These are phyloP conservation scores for Cryphonectria japonica DNA, from an alignment of 2,329 filamentous ascomycete genomes.

Conservation along the genomic window DNA sequence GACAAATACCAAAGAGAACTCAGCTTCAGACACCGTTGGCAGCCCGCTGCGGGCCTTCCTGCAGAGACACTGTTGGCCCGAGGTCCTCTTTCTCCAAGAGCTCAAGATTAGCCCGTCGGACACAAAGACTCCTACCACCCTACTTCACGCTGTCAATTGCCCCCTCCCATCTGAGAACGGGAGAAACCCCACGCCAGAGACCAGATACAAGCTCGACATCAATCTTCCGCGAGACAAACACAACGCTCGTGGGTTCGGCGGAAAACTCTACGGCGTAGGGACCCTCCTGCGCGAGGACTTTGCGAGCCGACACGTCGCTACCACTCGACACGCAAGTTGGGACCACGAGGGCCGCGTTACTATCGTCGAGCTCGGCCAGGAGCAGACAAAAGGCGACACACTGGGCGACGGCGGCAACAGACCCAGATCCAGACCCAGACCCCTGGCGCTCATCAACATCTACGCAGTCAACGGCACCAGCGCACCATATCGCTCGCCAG, in stretches of 20 bases:
- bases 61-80: slow-evolving; percentile 34
- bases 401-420: neutral
- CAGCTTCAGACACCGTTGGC: neutral
- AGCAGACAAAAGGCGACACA: neutral
- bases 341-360: slow-evolving; percentile 55
- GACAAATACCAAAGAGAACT: neutral
- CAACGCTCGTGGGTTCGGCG: slow-evolving; percentile 54
- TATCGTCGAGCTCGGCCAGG: slow-evolving; percentile 43
- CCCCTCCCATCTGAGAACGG: slow-evolving; percentile 21
- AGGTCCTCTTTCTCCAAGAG: slow-evolving; percentile 36
- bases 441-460: slow-evolving; percentile 53
- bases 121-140: slow-evolving; percentile 22
- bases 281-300: slow-evolving; percentile 53
- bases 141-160: slow-evolving; percentile 32
- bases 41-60: slow-evolving; percentile 32
- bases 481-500: slow-evolving; percentile 48
- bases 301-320: slow-evolving; percentile 33
- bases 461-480: slow-evolving; percentile 59
- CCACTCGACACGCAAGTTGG: slow-evolving; percentile 49
- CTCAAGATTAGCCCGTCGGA: slow-evolving; percentile 32
- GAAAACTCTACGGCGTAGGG: slow-evolving; percentile 57
- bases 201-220: slow-evolving; percentile 41
- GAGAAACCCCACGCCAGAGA: slow-evolving; percentile 12
- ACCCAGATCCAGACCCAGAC: slow-evolving; percentile 19
- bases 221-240: slow-evolving; percentile 51